Percentiles rank a stretch among this genome's conserved stretches.
These are phyloP conservation scores for Mucor plumbeus DNA, from an alignment of 371 early-diverging fungal genomes.

Conservation along the genomic window DNA sequence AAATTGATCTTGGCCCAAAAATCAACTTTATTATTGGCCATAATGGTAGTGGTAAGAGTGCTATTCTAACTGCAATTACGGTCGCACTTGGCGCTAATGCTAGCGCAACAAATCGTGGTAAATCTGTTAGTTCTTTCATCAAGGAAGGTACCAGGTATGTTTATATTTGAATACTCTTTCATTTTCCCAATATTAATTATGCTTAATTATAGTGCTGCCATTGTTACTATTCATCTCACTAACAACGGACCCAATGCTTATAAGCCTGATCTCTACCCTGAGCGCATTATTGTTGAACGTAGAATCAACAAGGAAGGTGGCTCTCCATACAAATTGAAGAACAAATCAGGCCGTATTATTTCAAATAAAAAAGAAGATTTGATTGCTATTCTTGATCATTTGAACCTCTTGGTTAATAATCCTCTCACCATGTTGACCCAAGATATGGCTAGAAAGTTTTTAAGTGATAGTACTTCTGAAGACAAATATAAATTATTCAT, in stretches of 20 bases:
- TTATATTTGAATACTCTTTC: too few species aligned
- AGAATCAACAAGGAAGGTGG: slow-evolving; percentile 72
- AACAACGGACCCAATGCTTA: slow-evolving; percentile 88
- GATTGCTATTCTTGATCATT: slow-evolving; percentile 82
- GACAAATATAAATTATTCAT: slow-evolving; percentile 91
- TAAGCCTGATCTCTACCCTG: slow-evolving; percentile 80
- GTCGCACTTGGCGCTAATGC: slow-evolving; percentile 94
- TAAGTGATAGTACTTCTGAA: slow-evolving; percentile 78
- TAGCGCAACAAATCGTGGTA: slow-evolving; percentile 83
- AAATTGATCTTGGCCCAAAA: slow-evolving; percentile 81
- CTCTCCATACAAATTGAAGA: slow-evolving; percentile 79
- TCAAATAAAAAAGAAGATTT: slow-evolving; percentile 85
- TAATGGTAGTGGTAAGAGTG: slow-evolving; percentile 97
- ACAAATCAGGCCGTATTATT: slow-evolving; percentile 61
- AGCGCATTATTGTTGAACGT: slow-evolving; percentile 83
- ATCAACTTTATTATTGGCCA: slow-evolving; percentile 97
- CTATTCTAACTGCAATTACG: slow-evolving; percentile 90
- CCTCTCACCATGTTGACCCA: slow-evolving; percentile 93
- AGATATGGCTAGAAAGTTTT: slow-evolving; percentile 90
- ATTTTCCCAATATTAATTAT: too few species aligned
- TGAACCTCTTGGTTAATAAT: slow-evolving; percentile 91
- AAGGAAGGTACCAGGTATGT: slow-evolving; percentile 80
- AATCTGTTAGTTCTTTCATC: slow-evolving; percentile 78
- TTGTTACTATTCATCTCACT: slow-evolving; percentile 75
- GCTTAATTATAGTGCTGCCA: slow-evolving; percentile 50